A percentile compares a stretch with the other conserved stretches of the same genome.
These are phyloP conservation scores for Candida quercuum DNA, from an alignment of 805 yeast genomes.

Conservation along the genomic window DNA sequence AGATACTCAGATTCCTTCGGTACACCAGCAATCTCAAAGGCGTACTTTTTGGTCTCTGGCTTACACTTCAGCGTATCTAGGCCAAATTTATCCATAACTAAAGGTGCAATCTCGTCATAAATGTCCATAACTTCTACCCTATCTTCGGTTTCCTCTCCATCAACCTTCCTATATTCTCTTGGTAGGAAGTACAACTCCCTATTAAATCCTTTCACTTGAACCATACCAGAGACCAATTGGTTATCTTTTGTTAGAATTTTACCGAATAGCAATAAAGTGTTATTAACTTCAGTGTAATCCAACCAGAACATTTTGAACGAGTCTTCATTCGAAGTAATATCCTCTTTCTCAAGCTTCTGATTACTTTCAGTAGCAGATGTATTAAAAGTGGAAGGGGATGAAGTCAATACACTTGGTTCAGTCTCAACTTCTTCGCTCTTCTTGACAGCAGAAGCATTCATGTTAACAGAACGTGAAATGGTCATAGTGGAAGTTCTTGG, in stretches of 20 bases:
- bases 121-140: conserved; percentile 57
- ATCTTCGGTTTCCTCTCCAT: conserved; percentile 35
- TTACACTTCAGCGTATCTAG: conserved; percentile 60
- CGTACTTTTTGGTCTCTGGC: conserved; percentile 72
- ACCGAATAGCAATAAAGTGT: conserved; percentile 71
- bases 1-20: conserved; percentile 80
- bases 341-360: conserved; percentile 17
- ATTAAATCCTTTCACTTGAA: conserved; percentile 63
- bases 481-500: conserved; percentile 41
- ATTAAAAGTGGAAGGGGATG: conserved; percentile 14
- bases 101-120: conserved; percentile 67
- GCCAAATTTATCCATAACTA: conserved; percentile 59
- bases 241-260: conserved; percentile 60
- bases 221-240: conserved; percentile 62
- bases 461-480: conserved; percentile 36
- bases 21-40: conserved; percentile 78
- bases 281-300: conserved; percentile 78
- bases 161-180: conserved; percentile 40
- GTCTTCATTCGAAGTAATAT: conserved; percentile 25
- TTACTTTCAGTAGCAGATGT: conserved; percentile 1
- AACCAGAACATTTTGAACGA: conserved; percentile 80
- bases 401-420: conserved; percentile 8
- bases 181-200: conserved; percentile 81
- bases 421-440: conserved; percentile 14
- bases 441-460: conserved; percentile 26